Evolutionary conservation across 2,329 filamentous ascomycete genomes (phyloP).

Genomic region (Neurospora crassa): DNA sequence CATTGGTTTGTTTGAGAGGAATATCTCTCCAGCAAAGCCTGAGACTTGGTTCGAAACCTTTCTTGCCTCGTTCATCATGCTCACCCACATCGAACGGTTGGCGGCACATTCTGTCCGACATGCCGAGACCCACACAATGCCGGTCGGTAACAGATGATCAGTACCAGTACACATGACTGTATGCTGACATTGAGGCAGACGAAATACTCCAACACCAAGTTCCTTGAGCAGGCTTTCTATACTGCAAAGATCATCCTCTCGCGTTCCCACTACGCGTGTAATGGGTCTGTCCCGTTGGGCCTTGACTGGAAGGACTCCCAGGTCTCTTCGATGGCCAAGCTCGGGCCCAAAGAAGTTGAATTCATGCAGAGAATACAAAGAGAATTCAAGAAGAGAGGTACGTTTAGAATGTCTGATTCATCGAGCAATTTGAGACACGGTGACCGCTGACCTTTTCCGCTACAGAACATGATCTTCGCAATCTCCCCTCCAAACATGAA

Average conservation of each 20-base stretch:
- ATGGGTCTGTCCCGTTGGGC: slow-evolving; percentile 12
- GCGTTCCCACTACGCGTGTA: slow-evolving; percentile 18
- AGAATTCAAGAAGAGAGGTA: slow-evolving; percentile 10
- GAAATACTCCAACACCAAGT: slow-evolving; percentile 16
- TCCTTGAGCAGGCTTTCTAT: slow-evolving; percentile 15
- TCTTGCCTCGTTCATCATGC: slow-evolving; percentile 15
- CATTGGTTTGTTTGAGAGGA: slow-evolving; percentile 11
- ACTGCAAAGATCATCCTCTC: slow-evolving; percentile 17
- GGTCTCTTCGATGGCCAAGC: slow-evolving; percentile 9
- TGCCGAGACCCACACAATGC: slow-evolving; percentile 13
- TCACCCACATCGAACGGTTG: slow-evolving; percentile 17
- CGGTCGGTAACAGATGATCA: slow-evolving; percentile 4
- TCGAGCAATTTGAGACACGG: background rate
- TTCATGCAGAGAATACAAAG: slow-evolving; percentile 14
- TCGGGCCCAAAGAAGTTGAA: slow-evolving; percentile 8
- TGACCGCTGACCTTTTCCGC: background rate
- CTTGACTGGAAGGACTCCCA: slow-evolving; percentile 13
- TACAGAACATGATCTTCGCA: slow-evolving; percentile 8
- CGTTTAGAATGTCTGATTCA: background rate
- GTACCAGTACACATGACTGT: background rate
- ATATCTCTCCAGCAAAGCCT: slow-evolving; percentile 10
- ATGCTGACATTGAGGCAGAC: slow-evolving; percentile 1
- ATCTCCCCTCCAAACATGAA: slow-evolving; percentile 5
- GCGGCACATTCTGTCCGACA: slow-evolving; percentile 14
- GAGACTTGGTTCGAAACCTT: slow-evolving; percentile 18